Evolutionary conservation across 495 filamentous ascomycete genomes (phyloP), one percentile per base, ranked within the genome.

Genomic region (Tuber brumale): DNA sequence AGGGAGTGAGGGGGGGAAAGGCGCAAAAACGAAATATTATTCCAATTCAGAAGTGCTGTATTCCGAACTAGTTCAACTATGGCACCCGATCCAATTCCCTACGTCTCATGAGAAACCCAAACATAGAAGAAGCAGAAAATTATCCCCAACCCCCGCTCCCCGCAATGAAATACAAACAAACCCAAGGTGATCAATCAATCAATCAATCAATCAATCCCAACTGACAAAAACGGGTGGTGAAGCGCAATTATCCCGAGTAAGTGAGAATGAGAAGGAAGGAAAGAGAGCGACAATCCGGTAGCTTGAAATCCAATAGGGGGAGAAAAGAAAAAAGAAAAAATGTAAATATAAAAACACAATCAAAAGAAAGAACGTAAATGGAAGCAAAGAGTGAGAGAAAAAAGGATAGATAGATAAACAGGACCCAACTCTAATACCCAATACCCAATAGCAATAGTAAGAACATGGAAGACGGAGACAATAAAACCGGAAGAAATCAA

Each of bases 401-500:
- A 35, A 6, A n/a, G n/a, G n/a, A n/a, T n/a, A n/a, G 7, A 66
- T 31, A 51, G 57, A 66, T 66, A 35, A 27, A 66, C 57, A 66
- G 27, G 14, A 35, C 57, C 57, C 57, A 66, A 35, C 57, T 66
- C 57, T 66, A 66, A 66, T 66, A 66, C 57, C 57, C 57, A 66
- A 66, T 66, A 66, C 57, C 57, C 57, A 66, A 66, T 66, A 66
- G 14, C 57, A 18, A 66, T 66, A 18, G 57, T 14, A 66, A 66
- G 31, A 35, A 66, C 31, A 27, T 27, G 27, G 57, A 35, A 14
- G 19, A 66, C 14, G 0, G 14, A 66, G 57, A 18, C 27, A 66
- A 18, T 19, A 66, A 31, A 31, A 66, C 57, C 27, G 57, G 27
- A 27, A 12, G 27, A 14, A 46, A 66, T 66, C 31, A 35, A 66